Base-by-base conservation (phyloP, 805 yeast species). In the Lipomyces sp. region DNA sequence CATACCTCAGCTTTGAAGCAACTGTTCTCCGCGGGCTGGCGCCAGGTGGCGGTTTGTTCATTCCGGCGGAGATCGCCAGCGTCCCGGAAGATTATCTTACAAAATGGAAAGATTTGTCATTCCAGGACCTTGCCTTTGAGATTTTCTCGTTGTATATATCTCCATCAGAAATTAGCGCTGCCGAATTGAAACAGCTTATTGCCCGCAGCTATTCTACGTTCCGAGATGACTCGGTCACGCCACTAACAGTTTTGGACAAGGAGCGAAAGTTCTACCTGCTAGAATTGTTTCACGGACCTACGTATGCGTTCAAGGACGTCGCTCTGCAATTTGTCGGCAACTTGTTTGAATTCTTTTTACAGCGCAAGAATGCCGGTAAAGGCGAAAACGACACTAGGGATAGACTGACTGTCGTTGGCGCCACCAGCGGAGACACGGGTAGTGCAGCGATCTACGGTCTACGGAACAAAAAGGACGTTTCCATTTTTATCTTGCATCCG, bases 401-500 rank as follows among this genome's bases (percentile, higher is more conserved):
- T 73, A 85, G 86, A 66, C 83, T 95, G 75, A 95, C 99, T 50
- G 98, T 95, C 71, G 97, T 95, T 65, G 99, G 99, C 75, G 99
- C 99, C 55, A 95, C 99, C 34, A 90, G 97, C 57, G 99, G 99
- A 76, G 99, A 95, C 76, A 95, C 99, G 57, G 99, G 99, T 67
- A 90, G 97, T 62, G 99, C 99, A 63, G 99, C 99, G 69, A 95
- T 95, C 73, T 95, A 95, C 80, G 99, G 99, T 63, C 85, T 95
- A 72, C 86, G 99, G 81, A 96, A 96, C 78, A 95, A 95, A 81
- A 90, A 92, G 80, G 98, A 95, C 78, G 97, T 95, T n/a, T 90
- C 96, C 37, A 99, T 95, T 30, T 95, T 95, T 80, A 95, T 95
- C 71, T 81, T 95, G 74, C 95, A 94, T 77, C 99, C 99, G 74